These are phyloP conservation scores for Rutstroemia sydowiana DNA, from an alignment of 2,329 filamentous ascomycete species.

Conservation along the genomic window DNA sequence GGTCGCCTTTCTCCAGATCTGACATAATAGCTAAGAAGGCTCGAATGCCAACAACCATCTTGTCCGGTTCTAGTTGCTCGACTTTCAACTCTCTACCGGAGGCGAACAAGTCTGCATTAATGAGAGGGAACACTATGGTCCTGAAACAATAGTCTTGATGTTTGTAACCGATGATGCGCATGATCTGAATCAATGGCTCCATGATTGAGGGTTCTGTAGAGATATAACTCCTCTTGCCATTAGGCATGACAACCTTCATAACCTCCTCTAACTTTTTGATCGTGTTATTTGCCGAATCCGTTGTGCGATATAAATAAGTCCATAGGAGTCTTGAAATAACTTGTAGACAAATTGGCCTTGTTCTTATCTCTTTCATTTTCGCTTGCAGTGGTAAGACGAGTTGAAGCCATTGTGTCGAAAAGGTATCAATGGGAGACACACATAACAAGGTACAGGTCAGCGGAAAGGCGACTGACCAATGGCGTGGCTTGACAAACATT, in stretches of 20 bases:
- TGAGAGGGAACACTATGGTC: slow-evolving; percentile 86
- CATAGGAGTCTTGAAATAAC: slow-evolving; percentile 85
- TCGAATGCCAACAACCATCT: slow-evolving; percentile 93
- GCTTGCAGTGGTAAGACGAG: slow-evolving; percentile 70
- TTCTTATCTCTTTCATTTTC: slow-evolving; percentile 75
- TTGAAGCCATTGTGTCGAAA: slow-evolving; percentile 79
- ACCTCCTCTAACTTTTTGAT: slow-evolving; percentile 84
- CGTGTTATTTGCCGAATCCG: slow-evolving; percentile 60
- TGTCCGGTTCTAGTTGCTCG: slow-evolving; percentile 90
- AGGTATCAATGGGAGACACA: slow-evolving; percentile 76
- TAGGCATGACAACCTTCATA: slow-evolving; percentile 73
- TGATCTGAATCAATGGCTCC: slow-evolving; percentile 86
- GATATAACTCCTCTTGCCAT: slow-evolving; percentile 70
- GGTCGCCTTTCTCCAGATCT: slow-evolving; percentile 79
- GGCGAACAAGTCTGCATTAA: slow-evolving; percentile 85
- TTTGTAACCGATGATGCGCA: slow-evolving; percentile 89
- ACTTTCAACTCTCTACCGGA: slow-evolving; percentile 56
- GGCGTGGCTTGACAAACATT: slow-evolving; percentile 83
- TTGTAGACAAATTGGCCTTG: slow-evolving; percentile 74
- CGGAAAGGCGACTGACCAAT: slow-evolving; percentile 86
- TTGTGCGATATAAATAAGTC: slow-evolving; percentile 85
- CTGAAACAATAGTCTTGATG: slow-evolving; percentile 91
- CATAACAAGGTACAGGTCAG: slow-evolving; percentile 82
- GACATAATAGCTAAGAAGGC: slow-evolving; percentile 90
- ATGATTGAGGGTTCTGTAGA: slow-evolving; percentile 78